Conservation (phyloP, 202 grass and related monocot species). For the Schoenoplectus tabernaemontani region DNA sequence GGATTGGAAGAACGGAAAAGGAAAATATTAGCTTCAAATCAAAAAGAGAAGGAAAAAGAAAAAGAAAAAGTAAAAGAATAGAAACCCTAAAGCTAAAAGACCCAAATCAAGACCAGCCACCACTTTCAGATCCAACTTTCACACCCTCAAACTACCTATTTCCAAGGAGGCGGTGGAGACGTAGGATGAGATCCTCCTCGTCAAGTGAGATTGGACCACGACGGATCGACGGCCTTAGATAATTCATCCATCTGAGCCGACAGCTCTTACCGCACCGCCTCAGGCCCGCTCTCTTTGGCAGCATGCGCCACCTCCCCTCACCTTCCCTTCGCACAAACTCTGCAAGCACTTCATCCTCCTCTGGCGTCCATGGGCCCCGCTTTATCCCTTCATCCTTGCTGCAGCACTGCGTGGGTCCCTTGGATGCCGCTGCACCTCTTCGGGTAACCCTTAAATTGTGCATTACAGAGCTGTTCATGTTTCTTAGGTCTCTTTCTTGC, state of each 20-base stretch:
- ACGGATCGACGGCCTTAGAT: conserved; percentile 71
- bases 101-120: not conserved
- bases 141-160: conserved; percentile 45
- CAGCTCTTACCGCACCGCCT: conserved; percentile 45
- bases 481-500: not conserved
- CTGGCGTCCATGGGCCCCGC: conserved; percentile 68
- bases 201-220: conserved; percentile 59
- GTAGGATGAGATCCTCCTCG: conserved; percentile 90
- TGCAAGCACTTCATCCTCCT: conserved; percentile 72
- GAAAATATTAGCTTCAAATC: no score
- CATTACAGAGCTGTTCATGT: conserved; percentile 13
- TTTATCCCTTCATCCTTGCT: conserved; percentile 36
- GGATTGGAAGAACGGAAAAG: no score
- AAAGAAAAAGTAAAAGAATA: no score
- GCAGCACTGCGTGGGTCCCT: not conserved
- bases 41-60: not conserved
- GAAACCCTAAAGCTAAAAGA: not conserved
- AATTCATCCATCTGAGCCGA: conserved; percentile 70
- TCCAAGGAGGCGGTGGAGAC: conserved; percentile 85
- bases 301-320: conserved; percentile 62
- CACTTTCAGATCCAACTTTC: not conserved
- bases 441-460: not conserved
- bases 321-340: conserved; percentile 54
- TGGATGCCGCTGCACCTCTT: not conserved
- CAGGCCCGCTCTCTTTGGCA: conserved; percentile 59